Evolutionary conservation across 495 filamentous ascomycete genomes (phyloP).

Genomic region (Trichoderma virens): DNA sequence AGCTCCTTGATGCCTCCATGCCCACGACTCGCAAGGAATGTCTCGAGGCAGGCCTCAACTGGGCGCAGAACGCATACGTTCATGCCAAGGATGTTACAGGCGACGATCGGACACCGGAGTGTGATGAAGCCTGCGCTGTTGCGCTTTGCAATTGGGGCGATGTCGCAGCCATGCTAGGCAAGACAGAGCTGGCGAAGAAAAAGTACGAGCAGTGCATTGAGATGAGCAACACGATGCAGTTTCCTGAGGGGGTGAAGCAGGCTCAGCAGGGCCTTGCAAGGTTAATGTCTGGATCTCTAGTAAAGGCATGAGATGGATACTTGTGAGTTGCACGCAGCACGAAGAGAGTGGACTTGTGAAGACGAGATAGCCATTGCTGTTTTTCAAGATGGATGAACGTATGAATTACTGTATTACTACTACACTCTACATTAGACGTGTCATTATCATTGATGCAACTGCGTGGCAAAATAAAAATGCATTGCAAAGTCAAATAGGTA

Average conservation of each 20-base stretch:
- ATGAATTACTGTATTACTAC: background rate
- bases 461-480: too few species aligned
- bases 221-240: slow-evolving; percentile 55
- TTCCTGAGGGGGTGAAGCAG: slow-evolving; percentile 54
- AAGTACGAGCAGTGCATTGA: slow-evolving; percentile 56
- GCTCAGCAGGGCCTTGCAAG: slow-evolving; percentile 51
- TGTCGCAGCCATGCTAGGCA: slow-evolving; percentile 63
- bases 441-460: too few species aligned
- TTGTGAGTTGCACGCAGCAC: background rate
- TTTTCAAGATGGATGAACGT: background rate
- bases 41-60: slow-evolving; percentile 54
- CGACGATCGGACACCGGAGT: slow-evolving; percentile 63
- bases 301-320: background rate
- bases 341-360: background rate
- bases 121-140: slow-evolving; percentile 74
- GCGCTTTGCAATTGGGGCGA: slow-evolving; percentile 83
- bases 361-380: too few species aligned
- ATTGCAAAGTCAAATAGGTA: too few species aligned
- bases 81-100: slow-evolving; percentile 40
- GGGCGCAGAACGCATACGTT: slow-evolving; percentile 68
- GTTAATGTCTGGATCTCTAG: slow-evolving; percentile 20
- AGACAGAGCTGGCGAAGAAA: slow-evolving; percentile 53
- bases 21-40: slow-evolving; percentile 21
- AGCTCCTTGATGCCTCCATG: background rate
- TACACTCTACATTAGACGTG: too few species aligned